Evolutionary conservation across 495 filamentous ascomycete species (phyloP).

Genomic region (Aspergillus panamensis): DNA sequence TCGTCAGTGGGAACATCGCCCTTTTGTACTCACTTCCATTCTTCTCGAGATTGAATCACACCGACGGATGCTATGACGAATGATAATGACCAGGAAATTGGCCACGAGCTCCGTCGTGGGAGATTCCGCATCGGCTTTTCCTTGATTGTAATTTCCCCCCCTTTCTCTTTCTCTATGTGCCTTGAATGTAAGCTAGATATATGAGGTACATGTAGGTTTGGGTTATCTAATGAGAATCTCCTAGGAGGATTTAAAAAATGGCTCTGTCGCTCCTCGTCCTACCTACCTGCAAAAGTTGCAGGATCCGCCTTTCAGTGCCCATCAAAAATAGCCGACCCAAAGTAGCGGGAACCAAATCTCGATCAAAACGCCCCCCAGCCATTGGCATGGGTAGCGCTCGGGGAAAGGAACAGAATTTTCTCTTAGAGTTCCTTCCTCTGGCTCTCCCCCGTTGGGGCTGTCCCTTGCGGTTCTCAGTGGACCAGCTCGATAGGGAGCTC

Average conservation of each 20-base stretch:
- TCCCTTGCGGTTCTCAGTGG: conserved; percentile 19
- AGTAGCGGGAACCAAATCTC: conserved; percentile 19
- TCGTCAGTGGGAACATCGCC: conserved; percentile 12
- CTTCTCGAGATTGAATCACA: conserved; percentile 10
- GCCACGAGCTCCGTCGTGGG: background rate
- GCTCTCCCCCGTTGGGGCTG: background rate
- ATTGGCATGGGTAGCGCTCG: conserved; percentile 11
- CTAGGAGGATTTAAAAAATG: background rate
- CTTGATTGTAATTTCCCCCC: background rate
- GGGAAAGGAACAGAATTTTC: conserved; percentile 11
- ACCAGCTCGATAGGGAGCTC: background rate
- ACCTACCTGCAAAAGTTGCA: conserved; percentile 1
- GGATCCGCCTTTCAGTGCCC: conserved; percentile 11
- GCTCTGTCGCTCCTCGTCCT: background rate
- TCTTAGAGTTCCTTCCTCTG: background rate
- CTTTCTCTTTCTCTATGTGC: background rate
- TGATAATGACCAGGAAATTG: background rate
- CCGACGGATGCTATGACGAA: conserved; percentile 5
- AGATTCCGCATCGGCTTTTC: background rate
- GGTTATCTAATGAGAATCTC: background rate
- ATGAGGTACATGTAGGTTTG: background rate
- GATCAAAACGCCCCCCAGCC: conserved; percentile 13
- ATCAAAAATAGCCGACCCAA: conserved; percentile 17
- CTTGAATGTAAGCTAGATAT: background rate
- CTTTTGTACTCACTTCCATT: background rate